Evolutionary conservation across 2,329 filamentous ascomycete species (phyloP).

Genomic region (Claviceps arundinis): DNA sequence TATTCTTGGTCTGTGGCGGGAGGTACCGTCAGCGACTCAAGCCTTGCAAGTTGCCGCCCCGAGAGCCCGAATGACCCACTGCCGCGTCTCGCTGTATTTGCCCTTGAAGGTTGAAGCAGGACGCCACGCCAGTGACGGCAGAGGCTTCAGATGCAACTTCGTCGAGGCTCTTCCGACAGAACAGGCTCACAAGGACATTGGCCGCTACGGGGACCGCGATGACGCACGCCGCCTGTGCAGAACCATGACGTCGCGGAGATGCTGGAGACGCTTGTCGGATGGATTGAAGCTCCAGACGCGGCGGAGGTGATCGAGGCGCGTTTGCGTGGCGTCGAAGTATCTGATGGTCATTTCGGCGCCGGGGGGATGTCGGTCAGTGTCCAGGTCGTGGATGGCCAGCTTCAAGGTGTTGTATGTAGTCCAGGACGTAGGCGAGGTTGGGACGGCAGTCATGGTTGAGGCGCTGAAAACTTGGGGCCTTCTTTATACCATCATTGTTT

Average conservation of each 20-base stretch:
- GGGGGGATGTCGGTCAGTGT: conserved; percentile 24
- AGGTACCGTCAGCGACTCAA: background rate
- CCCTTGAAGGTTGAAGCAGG: conserved; percentile 20
- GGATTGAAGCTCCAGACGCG: conserved; percentile 28
- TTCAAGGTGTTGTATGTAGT: conserved; percentile 19
- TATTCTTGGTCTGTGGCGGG: conserved; percentile 1
- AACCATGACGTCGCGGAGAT: conserved; percentile 14
- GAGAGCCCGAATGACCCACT: conserved; percentile 24
- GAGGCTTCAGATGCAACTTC: conserved; percentile 22
- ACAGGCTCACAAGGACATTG: conserved; percentile 24
- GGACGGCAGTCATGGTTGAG: conserved; percentile 33
- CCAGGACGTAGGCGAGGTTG: conserved; percentile 30
- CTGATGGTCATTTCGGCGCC: conserved; percentile 31
- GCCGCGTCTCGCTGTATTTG: conserved; percentile 24
- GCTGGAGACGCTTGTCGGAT: conserved; percentile 25
- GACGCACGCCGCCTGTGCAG: background rate
- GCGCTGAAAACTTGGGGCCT: conserved; percentile 11
- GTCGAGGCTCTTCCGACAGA: conserved; percentile 26
- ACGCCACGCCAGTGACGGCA: conserved; percentile 24
- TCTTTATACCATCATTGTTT: no score
- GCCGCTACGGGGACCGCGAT: conserved; percentile 21
- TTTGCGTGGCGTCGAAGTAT: conserved; percentile 23
- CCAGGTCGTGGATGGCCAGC: conserved; percentile 23
- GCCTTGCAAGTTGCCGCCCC: conserved; percentile 23
- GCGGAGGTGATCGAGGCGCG: conserved; percentile 18